A percentile compares a stretch with the other conserved stretches of the same genome.
Conservation (phyloP, 2,329 filamentous ascomycete species). For the Talaromyces sp. region DNA sequence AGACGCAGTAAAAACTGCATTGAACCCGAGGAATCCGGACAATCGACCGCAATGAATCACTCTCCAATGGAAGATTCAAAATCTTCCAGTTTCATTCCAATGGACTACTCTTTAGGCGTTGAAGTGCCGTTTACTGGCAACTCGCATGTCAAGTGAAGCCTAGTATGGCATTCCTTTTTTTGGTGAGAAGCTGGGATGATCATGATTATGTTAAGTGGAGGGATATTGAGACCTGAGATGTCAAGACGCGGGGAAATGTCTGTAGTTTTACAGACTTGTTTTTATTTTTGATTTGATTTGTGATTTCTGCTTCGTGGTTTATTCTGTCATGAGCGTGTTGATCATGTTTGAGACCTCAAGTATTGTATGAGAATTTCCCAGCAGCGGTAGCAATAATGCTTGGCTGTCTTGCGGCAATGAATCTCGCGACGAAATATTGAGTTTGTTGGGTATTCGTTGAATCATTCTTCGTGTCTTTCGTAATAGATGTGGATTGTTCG, state of each 20-base stretch:
- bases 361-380: constrained; percentile 11
- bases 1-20: constrained; percentile 41
- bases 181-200: not conserved
- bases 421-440: constrained; percentile 2
- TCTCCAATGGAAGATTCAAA: not conserved
- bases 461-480: not conserved
- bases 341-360: constrained; percentile 13
- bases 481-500: not conserved
- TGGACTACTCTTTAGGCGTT: not conserved
- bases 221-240: not conserved
- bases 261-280: not conserved
- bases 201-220: constrained; percentile 1
- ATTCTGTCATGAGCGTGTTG: constrained; percentile 8
- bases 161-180: not conserved
- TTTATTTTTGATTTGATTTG: constrained; percentile 6
- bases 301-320: not conserved
- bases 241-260: not conserved
- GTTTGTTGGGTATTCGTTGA: constrained; percentile 1
- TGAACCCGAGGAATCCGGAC: constrained; percentile 20
- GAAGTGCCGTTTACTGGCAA: not conserved
- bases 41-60: not conserved
- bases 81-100: constrained; percentile 2
- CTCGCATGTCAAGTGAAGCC: not conserved
- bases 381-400: constrained; percentile 2
- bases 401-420: not conserved